Evolutionary conservation across 2,329 filamentous ascomycete species (phyloP).

Genomic region (Fusarium tupiense): DNA sequence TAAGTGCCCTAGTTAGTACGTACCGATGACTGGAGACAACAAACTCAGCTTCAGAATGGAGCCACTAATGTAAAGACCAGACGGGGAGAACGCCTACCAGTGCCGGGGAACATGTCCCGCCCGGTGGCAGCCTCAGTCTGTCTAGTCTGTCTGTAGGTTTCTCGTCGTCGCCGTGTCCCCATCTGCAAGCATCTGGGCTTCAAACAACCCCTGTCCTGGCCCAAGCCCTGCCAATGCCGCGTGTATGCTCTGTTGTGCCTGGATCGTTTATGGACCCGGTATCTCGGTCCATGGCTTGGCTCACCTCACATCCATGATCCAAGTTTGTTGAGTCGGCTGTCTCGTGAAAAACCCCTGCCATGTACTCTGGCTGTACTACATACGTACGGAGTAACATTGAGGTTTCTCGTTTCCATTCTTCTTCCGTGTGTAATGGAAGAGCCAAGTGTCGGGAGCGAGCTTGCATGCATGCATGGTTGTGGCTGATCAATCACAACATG

Average conservation of each 20-base stretch:
- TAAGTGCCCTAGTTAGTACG: neutral
- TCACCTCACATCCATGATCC: constrained; percentile 17
- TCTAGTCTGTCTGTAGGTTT: constrained; percentile 7
- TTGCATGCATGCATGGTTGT: constrained; percentile 7
- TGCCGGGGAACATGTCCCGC: constrained; percentile 31
- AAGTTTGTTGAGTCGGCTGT: constrained; percentile 17
- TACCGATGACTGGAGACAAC: neutral
- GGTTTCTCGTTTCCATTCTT: constrained; percentile 3
- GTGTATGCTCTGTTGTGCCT: constrained; percentile 26
- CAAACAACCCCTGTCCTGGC: constrained; percentile 12
- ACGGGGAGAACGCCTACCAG: constrained; percentile 20
- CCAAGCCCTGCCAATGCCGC: constrained; percentile 29
- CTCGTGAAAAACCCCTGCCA: neutral
- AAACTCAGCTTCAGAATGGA: constrained; percentile 6
- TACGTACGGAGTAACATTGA: neutral
- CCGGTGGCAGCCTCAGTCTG: constrained; percentile 7
- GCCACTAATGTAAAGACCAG: constrained; percentile 27
- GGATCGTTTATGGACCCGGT: constrained; percentile 26
- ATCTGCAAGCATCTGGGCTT: constrained; percentile 23
- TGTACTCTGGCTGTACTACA: neutral
- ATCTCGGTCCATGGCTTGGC: constrained; percentile 31
- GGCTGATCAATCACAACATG: constrained; percentile 22
- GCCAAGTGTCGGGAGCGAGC: constrained; percentile 19
- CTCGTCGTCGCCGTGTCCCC: constrained; percentile 15
- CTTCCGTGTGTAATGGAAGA: neutral